Conservation (phyloP, 352 stramenopile species). For the Aphanomyces invadans region DNA sequence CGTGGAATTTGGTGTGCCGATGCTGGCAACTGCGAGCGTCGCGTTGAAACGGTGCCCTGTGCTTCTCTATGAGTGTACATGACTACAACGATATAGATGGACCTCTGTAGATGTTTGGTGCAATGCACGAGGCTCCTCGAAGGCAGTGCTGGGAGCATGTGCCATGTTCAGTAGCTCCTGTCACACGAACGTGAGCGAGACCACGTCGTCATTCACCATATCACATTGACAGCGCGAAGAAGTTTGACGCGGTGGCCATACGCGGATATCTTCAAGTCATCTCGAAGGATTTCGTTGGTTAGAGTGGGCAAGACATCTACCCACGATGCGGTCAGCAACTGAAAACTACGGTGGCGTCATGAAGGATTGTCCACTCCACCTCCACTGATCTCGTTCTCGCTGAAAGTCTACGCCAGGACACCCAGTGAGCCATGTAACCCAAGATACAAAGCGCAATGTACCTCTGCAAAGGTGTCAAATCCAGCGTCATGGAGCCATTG, state of each 20-base stretch:
- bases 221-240: background rate
- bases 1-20: too few relatives aligned
- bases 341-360: too few relatives aligned
- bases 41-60: too few relatives aligned
- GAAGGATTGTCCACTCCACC: constrained; percentile 1
- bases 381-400: constrained; percentile 18
- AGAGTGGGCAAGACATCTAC: constrained; percentile 18
- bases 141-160: too few relatives aligned
- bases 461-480: constrained; percentile 1
- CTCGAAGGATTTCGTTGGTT: constrained; percentile 18
- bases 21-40: too few relatives aligned
- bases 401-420: constrained; percentile 6
- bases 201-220: background rate
- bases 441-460: background rate
- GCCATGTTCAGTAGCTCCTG: too few relatives aligned
- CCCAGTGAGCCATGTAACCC: background rate
- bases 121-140: too few relatives aligned
- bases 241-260: constrained; percentile 23
- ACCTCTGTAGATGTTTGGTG: too few relatives aligned
- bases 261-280: constrained; percentile 18
- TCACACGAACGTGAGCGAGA: too few relatives aligned
- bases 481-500: background rate
- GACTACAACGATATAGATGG: too few relatives aligned
- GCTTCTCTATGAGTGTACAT: too few relatives aligned
- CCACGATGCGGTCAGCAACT: background rate